Evolutionary conservation across 805 yeast genomes (phyloP), one percentile per base, ranked within the genome.

Genomic region (Lipomyces orientalis): DNA sequence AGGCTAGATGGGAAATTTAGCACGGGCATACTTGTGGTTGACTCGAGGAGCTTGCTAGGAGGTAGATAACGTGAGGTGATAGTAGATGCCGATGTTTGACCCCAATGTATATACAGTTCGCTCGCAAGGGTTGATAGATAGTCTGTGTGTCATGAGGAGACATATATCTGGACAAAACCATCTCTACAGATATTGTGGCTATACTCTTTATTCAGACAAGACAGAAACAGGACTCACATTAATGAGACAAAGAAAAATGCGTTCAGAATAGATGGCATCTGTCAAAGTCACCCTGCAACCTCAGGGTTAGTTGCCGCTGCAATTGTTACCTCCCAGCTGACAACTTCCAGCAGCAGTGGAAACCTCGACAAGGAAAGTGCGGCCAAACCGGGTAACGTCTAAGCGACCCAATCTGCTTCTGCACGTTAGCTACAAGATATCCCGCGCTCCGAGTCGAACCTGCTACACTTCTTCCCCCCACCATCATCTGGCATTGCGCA

Each of bases 41-140:
- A 49, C 19, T 54, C 68, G 4, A 37, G 68, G 25, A 65, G 68
- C 49, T 34, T 65, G n/a, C 43, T 56, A 8, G 68, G 65, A 6
- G 64, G 43, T 37, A 4, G 64, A 35, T 55, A 56, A 14, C 54
- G 33, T 43, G 33, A 22, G 10, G 25, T 25, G 29, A 25, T 25
- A 25, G 29, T 3, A 1, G 29, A 25, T 25, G 29, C 6, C 10
- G 34, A 9, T 33, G 54, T 19, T 12, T 29, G n/a, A 25, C 29
- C 29, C 29, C 29, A 25, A 25, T 25, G 49, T 25, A 25, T 25
- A 25, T 25, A 25, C 29, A 25, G 29, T 25, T 25, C 29, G 2
- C 29, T 25, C 29, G 2, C 29, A 25, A 25, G 29, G 3, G 29
- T 25, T 3, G 29, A 25, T 25, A 2, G 29, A 25, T 25, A 25